These are phyloP conservation scores for Phalaenopsis aphrodite DNA, from an alignment of 106 monocot species.

Conservation along the genomic window DNA sequence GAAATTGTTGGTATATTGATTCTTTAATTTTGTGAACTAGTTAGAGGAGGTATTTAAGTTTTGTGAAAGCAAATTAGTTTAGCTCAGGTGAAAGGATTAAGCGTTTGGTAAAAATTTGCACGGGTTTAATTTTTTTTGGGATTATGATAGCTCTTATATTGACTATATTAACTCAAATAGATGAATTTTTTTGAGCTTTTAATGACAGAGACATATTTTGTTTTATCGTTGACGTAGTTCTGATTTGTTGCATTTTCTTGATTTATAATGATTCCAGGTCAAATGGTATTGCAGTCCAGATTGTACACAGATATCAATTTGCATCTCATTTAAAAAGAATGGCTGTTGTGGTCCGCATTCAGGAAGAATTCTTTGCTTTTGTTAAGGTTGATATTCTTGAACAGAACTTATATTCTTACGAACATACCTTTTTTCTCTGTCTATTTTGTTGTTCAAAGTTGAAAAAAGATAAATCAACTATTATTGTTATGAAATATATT, in stretches of 20 bases:
- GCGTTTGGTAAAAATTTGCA: background rate
- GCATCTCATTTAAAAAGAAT: conserved; percentile 98
- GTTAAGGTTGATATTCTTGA: conserved; percentile 60
- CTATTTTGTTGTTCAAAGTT: background rate
- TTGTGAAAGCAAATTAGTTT: background rate
- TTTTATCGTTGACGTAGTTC: background rate
- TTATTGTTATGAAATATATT: background rate
- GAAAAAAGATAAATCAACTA: conserved; percentile 1
- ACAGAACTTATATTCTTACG: background rate
- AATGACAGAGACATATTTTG: background rate
- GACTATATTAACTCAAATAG: background rate
- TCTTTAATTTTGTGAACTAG: background rate
- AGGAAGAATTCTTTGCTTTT: conserved; percentile 81
- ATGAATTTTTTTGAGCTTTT: background rate
- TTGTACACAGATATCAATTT: conserved; percentile 92
- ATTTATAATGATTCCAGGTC: conserved; percentile 45
- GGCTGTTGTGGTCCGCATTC: conserved; percentile 84
- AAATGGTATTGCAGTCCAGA: conserved; percentile 81
- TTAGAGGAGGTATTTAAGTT: background rate
- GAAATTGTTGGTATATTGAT: background rate
- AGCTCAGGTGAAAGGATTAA: background rate
- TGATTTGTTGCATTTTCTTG: background rate
- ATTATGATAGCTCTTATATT: background rate
- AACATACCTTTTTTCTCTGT: background rate
- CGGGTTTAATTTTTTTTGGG: background rate